Evolutionary conservation across 306 rosid species (phyloP).

Genomic region (Lathyrus aphaca): DNA sequence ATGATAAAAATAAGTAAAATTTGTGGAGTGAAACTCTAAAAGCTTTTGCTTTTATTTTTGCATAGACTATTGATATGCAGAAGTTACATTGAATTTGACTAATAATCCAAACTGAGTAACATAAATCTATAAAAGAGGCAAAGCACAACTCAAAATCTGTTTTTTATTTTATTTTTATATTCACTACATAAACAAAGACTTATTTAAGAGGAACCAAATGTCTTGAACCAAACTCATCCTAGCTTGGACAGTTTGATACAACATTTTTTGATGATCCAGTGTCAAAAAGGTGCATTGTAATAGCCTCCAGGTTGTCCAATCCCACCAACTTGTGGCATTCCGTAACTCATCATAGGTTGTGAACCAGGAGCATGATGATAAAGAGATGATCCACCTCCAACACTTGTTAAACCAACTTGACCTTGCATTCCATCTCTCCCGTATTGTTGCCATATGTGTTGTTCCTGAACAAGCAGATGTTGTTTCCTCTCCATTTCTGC

Average conservation of each 20-base stretch:
- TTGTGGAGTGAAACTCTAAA: conserved; percentile 13
- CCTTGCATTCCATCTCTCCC: conserved; percentile 85
- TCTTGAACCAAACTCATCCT: background rate
- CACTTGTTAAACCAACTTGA: conserved; percentile 56
- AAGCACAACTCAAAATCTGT: background rate
- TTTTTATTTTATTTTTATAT: background rate
- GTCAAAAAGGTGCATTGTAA: conserved; percentile 53
- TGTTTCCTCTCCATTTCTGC: conserved; percentile 91
- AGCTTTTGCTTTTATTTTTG: background rate
- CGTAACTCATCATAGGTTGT: conserved; percentile 69
- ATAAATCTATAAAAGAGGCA: background rate
- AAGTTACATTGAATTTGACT: conserved; percentile 6
- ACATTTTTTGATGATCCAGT: conserved; percentile 1
- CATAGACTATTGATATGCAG: background rate
- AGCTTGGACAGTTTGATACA: background rate
- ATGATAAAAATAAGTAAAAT: no score
- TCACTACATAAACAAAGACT: background rate
- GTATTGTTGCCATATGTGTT: conserved; percentile 78
- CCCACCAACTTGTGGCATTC: conserved; percentile 59
- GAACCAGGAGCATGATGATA: conserved; percentile 34
- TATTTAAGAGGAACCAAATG: background rate
- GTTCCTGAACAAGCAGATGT: conserved; percentile 72
- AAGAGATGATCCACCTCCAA: conserved; percentile 37
- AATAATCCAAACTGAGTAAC: background rate
- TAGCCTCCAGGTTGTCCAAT: conserved; percentile 65